Evolutionary conservation across 2,329 filamentous ascomycete species (phyloP).

Genomic region (Arthrobotrys conoides): DNA sequence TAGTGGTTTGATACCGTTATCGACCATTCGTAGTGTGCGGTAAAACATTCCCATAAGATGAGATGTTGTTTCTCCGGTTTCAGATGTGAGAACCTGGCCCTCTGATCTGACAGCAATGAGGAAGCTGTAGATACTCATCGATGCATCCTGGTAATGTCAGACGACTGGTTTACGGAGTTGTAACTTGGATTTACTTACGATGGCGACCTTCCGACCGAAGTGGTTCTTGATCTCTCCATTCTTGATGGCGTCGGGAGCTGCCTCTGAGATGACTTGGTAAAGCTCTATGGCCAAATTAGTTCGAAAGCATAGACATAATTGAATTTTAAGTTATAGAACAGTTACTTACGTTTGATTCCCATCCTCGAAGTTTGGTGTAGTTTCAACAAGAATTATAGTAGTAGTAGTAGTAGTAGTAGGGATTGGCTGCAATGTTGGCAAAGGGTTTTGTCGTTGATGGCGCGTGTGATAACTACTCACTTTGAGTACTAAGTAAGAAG

Average conservation of each 20-base stretch:
- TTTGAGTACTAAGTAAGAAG: no score
- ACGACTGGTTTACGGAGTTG: neutral
- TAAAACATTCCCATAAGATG: slow-evolving; percentile 99
- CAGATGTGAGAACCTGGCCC: slow-evolving; percentile 94
- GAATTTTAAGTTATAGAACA: neutral
- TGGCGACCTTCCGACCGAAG: slow-evolving; percentile 97
- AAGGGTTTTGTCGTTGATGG: slow-evolving; percentile 8
- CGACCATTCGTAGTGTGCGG: slow-evolving; percentile 95
- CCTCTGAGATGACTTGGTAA: slow-evolving; percentile 86
- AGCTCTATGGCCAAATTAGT: slow-evolving; percentile 70
- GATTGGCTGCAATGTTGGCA: no score
- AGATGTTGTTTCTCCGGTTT: slow-evolving; percentile 95
- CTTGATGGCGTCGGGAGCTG: slow-evolving; percentile 95
- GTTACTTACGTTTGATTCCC: slow-evolving; percentile 71
- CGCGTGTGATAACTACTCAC: no score
- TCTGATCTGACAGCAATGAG: slow-evolving; percentile 97
- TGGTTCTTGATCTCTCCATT: slow-evolving; percentile 99
- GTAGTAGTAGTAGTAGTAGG: neutral
- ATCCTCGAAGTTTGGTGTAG: slow-evolving; percentile 64
- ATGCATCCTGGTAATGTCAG: slow-evolving; percentile 70
- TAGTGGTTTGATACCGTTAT: slow-evolving; percentile 97
- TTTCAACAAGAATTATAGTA: neutral
- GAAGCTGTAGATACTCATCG: slow-evolving; percentile 99
- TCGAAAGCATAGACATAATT: neutral
- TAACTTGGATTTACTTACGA: slow-evolving; percentile 74